Base-by-base conservation (phyloP, 1,284 basidiomycete species). In the Moniliophthora roreri region DNA sequence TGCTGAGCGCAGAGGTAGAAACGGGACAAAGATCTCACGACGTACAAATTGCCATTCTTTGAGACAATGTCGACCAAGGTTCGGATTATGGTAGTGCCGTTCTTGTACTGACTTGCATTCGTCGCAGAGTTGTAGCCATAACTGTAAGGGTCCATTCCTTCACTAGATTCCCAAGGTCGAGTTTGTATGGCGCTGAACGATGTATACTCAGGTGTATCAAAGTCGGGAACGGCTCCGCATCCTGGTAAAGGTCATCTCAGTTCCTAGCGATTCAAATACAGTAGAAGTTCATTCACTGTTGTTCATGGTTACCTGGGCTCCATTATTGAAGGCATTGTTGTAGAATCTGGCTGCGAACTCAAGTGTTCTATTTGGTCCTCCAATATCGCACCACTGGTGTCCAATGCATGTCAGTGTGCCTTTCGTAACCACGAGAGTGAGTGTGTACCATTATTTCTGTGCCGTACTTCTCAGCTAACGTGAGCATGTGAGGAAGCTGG, bases 331-430 rank as follows among this genome's bases (percentile, higher is more conserved):
- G 0, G 81, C 78, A 39, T 76, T 57, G 41, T 78, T 80, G 58
- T 81, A 85, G 65, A 73, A 85, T 18, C 76, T 67, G 1, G 78
- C 72, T 0, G 78, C 77, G 46, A 82, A 77, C 15, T 78, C 71
- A 0, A 73, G 59, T 1, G 72, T 75, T 42, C 66, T 72, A 58
- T 81, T 82, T 0, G 79, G 74, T 7, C 81, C 78, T 11, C 84
- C 84, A 15, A 85, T 83, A 58, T 85, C 80, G 51, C 81, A 84
- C 81, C 80, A 79, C 76, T 79, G 54, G n/a, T n/a, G n/a, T n/a
- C n/a, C n/a, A n/a, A n/a, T n/a, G n/a, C n/a, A n/a, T n/a, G n/a
- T n/a, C n/a, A n/a, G n/a, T n/a, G n/a, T n/a, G n/a, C n/a, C n/a
- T n/a, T n/a, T n/a, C n/a, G n/a, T n/a, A n/a, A n/a, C n/a, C n/a